Evolutionary conservation across 495 filamentous ascomycete genomes (phyloP).

Genomic region (Tuber microsphaerosporum): DNA sequence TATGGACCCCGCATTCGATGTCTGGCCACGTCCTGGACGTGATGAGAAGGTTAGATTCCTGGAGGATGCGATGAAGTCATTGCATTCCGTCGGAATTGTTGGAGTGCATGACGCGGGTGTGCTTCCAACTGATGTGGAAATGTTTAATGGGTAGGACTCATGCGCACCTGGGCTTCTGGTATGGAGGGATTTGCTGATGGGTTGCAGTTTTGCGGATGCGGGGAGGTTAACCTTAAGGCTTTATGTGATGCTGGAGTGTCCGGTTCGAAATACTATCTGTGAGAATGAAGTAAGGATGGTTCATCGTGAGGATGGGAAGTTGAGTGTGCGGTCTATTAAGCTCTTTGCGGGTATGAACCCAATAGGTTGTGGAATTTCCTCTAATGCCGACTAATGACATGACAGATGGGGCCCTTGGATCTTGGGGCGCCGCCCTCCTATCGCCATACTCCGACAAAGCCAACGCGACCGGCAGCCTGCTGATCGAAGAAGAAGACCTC

Average conservation of each 20-base stretch:
- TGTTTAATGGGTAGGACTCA: constrained; percentile 45
- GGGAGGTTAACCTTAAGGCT: constrained; percentile 53
- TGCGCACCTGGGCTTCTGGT: too few relatives aligned
- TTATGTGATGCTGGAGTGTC: constrained; percentile 60
- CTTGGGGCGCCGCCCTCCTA: constrained; percentile 58
- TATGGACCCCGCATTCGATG: constrained; percentile 52
- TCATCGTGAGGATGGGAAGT: constrained; percentile 44
- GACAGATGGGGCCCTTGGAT: constrained; percentile 57
- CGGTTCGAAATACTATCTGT: constrained; percentile 55
- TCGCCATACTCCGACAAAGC: constrained; percentile 57
- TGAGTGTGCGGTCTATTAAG: constrained; percentile 53
- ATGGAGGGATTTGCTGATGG: not conserved
- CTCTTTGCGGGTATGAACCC: constrained; percentile 51
- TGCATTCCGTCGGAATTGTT: constrained; percentile 56
- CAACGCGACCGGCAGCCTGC: constrained; percentile 51
- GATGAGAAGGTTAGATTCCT: constrained; percentile 49
- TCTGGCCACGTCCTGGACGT: constrained; percentile 51
- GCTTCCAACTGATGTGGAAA: constrained; percentile 47
- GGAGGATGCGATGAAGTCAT: constrained; percentile 50
- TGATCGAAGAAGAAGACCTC: constrained; percentile 53
- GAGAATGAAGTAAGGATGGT: constrained; percentile 39
- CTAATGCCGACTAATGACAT: constrained; percentile 12
- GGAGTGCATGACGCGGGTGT: constrained; percentile 60
- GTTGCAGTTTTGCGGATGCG: constrained; percentile 42
- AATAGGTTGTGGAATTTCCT: not conserved